phyloP scores from a whole-genome alignment of 2,329 filamentous ascomycete genomes.

The Ascochyta clinopodiicola region DNA sequence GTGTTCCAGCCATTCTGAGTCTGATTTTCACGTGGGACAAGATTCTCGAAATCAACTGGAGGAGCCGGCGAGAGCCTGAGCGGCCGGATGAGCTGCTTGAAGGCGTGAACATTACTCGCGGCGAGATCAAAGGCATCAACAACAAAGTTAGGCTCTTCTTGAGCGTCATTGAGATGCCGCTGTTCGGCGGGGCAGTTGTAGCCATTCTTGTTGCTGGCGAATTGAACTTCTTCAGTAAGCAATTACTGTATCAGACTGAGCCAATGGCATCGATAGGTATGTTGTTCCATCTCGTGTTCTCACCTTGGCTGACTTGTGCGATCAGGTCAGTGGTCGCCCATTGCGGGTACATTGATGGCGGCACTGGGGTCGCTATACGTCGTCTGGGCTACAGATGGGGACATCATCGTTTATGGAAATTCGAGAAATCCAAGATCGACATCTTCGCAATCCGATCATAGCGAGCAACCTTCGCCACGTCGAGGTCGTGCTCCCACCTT shows the following conservation, averaged over 20 bases:
- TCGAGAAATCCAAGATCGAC: background rate
- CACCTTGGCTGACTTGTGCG: background rate
- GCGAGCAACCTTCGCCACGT: slow-evolving; percentile 17
- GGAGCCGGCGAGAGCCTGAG: slow-evolving; percentile 49
- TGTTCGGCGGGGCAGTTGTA: slow-evolving; percentile 65
- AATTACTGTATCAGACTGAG: slow-evolving; percentile 66
- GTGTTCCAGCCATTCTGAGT: slow-evolving; percentile 68
- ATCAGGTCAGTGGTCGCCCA: slow-evolving; percentile 62
- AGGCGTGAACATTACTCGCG: slow-evolving; percentile 62
- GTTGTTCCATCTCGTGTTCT: background rate
- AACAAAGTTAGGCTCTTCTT: slow-evolving; percentile 46
- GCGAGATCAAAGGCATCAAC: slow-evolving; percentile 56
- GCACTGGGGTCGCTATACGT: slow-evolving; percentile 66
- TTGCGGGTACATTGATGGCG: slow-evolving; percentile 65
- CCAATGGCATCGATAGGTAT: slow-evolving; percentile 64
- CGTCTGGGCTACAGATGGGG: slow-evolving; percentile 45
- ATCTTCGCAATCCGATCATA: slow-evolving; percentile 2
- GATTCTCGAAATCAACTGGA: slow-evolving; percentile 69
- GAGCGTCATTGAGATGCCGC: slow-evolving; percentile 60
- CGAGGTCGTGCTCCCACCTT: slow-evolving; percentile 23
- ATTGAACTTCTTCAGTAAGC: slow-evolving; percentile 66
- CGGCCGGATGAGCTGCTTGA: slow-evolving; percentile 53
- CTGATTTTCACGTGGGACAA: slow-evolving; percentile 69
- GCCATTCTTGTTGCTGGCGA: slow-evolving; percentile 68
- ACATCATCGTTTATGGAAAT: background rate